Base-by-base conservation (phyloP, 139 green algal species). In the Haematococcus lacustris region DNA sequence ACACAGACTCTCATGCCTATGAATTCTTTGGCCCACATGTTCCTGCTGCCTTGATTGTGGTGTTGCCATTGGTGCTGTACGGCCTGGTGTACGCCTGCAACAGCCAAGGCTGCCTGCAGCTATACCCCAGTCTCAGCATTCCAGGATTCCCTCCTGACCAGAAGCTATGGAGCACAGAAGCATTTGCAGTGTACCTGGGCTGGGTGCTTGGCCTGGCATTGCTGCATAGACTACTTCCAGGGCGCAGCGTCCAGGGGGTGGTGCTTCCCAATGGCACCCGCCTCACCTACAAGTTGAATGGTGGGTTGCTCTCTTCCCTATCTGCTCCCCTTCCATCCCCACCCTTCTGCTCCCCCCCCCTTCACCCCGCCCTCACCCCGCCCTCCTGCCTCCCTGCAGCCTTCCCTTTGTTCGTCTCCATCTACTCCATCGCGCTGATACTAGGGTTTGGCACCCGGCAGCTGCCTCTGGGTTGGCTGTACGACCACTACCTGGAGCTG, bases 231-330 rank as follows among this genome's bases (percentile, higher is more conserved):
- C 2, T 91, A 32, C 77, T 97, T 25, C 93, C 93, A 4, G 90
- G 90, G 1, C 43, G 86, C 50, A n/a, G 32, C 2, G 71, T 39
- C 0, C n/a, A 90, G 64, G 93, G 93, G 1, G 82, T 85, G 32
- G 13, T 76, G 33, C 80, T 96, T 59, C 60, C 78, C 0, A 74
- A 91, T 68, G 85, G 84, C 4, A 66, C 61, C 3, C 76, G 80
- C 1, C 83, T 97, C 0, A 83, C 57, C 0, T 97, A 97, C 83
- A 94, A 94, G 64, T 77, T 97, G 2, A 97, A 92, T 67, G 89
- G 91, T 93, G 73, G 5, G 41, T 26, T 21, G 47, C 13, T 57
- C 13, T 21, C 47, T 57, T 28, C 47, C 13, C 21, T 57, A 57
- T 21, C 13, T 28, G 21, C 21, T 57, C 21, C 13, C 21, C 47